phyloP scores from a whole-genome alignment of 2,329 filamentous ascomycete genomes.

The Gnomoniopsis smithogilvyi region DNA sequence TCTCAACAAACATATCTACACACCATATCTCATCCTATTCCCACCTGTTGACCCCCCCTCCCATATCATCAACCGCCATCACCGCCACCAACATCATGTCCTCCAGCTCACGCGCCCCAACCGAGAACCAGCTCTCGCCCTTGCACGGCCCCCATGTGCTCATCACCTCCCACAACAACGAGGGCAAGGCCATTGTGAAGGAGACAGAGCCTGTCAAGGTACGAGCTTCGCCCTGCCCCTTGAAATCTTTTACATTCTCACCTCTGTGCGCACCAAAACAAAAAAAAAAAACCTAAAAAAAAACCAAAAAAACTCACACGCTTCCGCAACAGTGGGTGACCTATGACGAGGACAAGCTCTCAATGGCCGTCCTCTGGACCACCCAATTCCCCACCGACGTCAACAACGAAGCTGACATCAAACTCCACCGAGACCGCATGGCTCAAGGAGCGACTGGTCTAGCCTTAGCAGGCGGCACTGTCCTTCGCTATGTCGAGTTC shows the following conservation, averaged over 20 bases:
- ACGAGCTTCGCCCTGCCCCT: background rate
- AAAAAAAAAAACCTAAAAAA: background rate
- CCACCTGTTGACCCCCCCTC: background rate
- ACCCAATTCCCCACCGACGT: slow-evolving; percentile 18
- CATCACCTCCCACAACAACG: slow-evolving; percentile 14
- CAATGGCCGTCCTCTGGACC: slow-evolving; percentile 18
- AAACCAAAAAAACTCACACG: background rate
- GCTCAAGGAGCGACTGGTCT: slow-evolving; percentile 41
- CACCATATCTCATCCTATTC: background rate
- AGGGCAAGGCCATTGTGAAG: slow-evolving; percentile 15
- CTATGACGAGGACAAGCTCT: slow-evolving; percentile 16
- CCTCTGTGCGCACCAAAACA: background rate
- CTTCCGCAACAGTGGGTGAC: slow-evolving; percentile 6
- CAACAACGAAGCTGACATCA: slow-evolving; percentile 39
- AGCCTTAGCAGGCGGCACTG: slow-evolving; percentile 39
- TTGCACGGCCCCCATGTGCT: slow-evolving; percentile 9
- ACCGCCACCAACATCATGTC: slow-evolving; percentile 28
- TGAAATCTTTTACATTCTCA: background rate
- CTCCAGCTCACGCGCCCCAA: slow-evolving; percentile 18
- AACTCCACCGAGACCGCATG: slow-evolving; percentile 41
- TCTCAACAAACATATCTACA: too few relatives aligned
- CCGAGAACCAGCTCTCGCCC: slow-evolving; percentile 17
- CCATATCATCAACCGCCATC: background rate
- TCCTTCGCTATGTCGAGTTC: slow-evolving; percentile 46
- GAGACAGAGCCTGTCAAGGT: slow-evolving; percentile 16